Evolutionary conservation across 331 rosid species (phyloP).

Genomic region (Quercus tomentella): DNA sequence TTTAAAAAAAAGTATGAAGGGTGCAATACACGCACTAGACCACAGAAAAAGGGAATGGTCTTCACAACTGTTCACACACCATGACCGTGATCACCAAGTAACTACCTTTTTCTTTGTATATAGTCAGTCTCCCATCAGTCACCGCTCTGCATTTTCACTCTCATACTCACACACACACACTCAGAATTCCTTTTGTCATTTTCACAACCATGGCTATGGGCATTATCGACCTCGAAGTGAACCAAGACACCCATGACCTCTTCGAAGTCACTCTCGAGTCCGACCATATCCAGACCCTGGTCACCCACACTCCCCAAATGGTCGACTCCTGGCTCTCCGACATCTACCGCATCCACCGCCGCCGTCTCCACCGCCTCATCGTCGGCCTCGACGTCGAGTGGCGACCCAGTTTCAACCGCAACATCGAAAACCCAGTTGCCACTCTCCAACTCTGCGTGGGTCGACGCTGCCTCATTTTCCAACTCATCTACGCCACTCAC

Average conservation of each 20-base stretch:
- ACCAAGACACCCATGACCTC: conserved; percentile 40
- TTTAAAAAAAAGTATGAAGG: too few relatives aligned
- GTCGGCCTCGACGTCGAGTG: conserved; percentile 78
- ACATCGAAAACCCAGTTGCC: conserved; percentile 33
- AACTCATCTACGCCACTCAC: conserved; percentile 27
- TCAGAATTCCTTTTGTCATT: neutral
- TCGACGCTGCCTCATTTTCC: conserved; percentile 56
- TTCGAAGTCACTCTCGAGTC: conserved; percentile 38
- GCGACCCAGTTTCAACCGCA: conserved; percentile 53
- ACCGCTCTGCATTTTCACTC: too few relatives aligned
- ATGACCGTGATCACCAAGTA: too few relatives aligned
- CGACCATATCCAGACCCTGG: conserved; percentile 36
- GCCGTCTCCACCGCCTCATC: neutral
- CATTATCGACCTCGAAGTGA: conserved; percentile 20
- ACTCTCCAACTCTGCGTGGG: conserved; percentile 56
- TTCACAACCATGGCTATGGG: conserved; percentile 19
- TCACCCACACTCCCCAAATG: conserved; percentile 36
- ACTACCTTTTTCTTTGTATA: too few relatives aligned
- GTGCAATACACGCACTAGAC: too few relatives aligned
- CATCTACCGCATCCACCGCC: neutral
- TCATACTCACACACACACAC: neutral
- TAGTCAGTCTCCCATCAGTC: too few relatives aligned
- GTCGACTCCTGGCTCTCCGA: conserved; percentile 53
- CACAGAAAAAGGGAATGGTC: too few relatives aligned
- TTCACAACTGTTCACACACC: too few relatives aligned